Base-by-base conservation (phyloP, 2,329 filamentous ascomycete genomes). In the Grosmannia penicillata region DNA sequence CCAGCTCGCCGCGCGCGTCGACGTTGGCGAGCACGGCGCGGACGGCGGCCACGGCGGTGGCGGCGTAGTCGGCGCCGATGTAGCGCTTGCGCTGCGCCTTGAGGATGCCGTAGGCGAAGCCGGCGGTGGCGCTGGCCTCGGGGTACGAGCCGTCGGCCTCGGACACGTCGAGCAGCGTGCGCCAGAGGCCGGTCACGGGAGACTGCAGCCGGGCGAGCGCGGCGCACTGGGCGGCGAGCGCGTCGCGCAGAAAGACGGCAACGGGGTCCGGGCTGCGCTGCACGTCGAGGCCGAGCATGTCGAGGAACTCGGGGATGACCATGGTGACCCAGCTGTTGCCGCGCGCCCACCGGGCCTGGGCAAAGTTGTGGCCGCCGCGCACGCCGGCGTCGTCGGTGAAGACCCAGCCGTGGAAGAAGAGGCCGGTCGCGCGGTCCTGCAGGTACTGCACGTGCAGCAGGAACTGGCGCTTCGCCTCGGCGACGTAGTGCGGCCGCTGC, bases 371-470 rank as follows among this genome's bases (percentile, higher is more conserved):
- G 1, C 75, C 78, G 8, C n/a, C n/a, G n/a, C n/a, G n/a, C n/a
- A n/a, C 7, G 2, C 13, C 26, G 9, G 9, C 10, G 3, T 13
- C 23, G 13, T 70, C 70, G 1, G 75, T 69, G 35, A 85, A 87
- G 9, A 78, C 78, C 82, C 82, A 89, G 22, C 82, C 82, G 56
- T 89, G 82, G 62, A 80, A 87, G 56, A 82, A 89, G 0, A 87
- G 62, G 0, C 82, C 82, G 0, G 79, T 75, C 41, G 66, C 66
- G 7, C 72, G 65, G 53, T 89, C 82, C 47, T 80, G 82, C 0
- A 89, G 68, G 53, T 86, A 87, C 52, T 86, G 78, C 48, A 85
- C 72, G 49, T 87, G 82, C 13, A 85, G 58, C 31, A 87, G 63
- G 51, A 86, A 85, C 55, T 87, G 82, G 8, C 71, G 65, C 59